Base-by-base conservation (phyloP, 805 yeast genomes). In the Saccharomycopsis capsularis region DNA sequence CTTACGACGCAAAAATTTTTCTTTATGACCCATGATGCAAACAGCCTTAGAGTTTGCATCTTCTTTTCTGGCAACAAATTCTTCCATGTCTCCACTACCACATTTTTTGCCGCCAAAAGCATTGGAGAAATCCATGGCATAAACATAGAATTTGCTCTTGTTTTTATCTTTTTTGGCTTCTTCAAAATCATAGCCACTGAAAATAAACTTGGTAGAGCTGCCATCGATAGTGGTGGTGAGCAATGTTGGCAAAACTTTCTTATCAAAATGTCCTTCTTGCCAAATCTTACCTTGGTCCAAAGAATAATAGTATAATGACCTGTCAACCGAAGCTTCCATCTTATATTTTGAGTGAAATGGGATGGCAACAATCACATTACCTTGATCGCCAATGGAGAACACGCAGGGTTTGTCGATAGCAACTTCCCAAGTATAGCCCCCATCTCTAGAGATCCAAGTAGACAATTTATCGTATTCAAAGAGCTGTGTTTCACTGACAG, bases 211-310 rank as follows among this genome's bases (percentile, higher is more conserved):
- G 30, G 70, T 63, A 2, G 88, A 79, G 0, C 89, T 75, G 1
- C 91, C 86, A 64, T 86, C 95, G 15, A 77, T 71, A 0, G 86
- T 75, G 0, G 89, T 78, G 1, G 78, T 61, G 5, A 82, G 48
- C 3, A 64, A 58, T 2, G 63, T 48, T 0, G 82, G 79, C 34
- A 58, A 56, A 13, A 79, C 57, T 1, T 69, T 52, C 6, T 55
- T 46, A 6, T 74, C 80, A 3, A 86, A 60, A n/a, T 72, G 68
- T 29, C 68, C 65, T 35, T 68, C 69, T 3, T 60, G 51, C 90
- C 93, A 87, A 2, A 81, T 63, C 30, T 68, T 60, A 40, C 96
- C 96, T 60, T 84, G 88, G 60, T 87, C 90, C 13, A 81, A 60
- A 0, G 95, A 81, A 57, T 71, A 87, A 47, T 62, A 67, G 39